Conservation (phyloP, 257 asterid genomes). For the Paraleonurus japonicus region DNA sequence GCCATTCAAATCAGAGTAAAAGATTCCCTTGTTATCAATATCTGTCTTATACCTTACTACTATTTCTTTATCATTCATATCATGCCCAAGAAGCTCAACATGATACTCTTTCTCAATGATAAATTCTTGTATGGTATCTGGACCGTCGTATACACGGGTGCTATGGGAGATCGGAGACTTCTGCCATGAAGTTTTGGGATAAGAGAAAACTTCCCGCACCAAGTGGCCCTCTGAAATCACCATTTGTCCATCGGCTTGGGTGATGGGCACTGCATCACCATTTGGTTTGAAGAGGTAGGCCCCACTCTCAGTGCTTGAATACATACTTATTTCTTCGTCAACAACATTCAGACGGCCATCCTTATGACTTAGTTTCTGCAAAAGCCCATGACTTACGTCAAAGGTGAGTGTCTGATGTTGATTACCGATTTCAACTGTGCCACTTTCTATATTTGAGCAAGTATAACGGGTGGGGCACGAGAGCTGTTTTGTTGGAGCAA, state of each 20-base stretch:
- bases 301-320: slow-evolving; percentile 86
- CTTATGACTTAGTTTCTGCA: slow-evolving; percentile 54
- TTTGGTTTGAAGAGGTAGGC: slow-evolving; percentile 89
- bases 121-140: slow-evolving; percentile 63
- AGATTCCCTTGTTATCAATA: slow-evolving; percentile 62
- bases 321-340: slow-evolving; percentile 75
- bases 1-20: slow-evolving; percentile 89
- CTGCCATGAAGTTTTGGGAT: slow-evolving; percentile 69
- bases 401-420: slow-evolving; percentile 62
- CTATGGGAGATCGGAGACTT: slow-evolving; percentile 77
- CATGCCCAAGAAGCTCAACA: slow-evolving; percentile 76
- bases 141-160: slow-evolving; percentile 72
- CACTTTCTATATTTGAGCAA: slow-evolving; percentile 67
- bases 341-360: slow-evolving; percentile 55
- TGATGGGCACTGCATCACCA: slow-evolving; percentile 76
- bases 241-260: slow-evolving; percentile 55
- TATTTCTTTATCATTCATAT: slow-evolving; percentile 64
- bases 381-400: slow-evolving; percentile 53
- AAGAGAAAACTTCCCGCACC: slow-evolving; percentile 77
- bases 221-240: slow-evolving; percentile 77
- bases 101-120: slow-evolving; percentile 93
- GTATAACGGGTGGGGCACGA: slow-evolving; percentile 76
- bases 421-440: slow-evolving; percentile 59
- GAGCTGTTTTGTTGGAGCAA: slow-evolving; percentile 37
- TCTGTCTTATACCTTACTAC: slow-evolving; percentile 76